Percentiles rank a stretch among this genome's conserved stretches.
phyloP scores from a whole-genome alignment of 345 rosid genomes.

The Isatis tinctoria region DNA sequence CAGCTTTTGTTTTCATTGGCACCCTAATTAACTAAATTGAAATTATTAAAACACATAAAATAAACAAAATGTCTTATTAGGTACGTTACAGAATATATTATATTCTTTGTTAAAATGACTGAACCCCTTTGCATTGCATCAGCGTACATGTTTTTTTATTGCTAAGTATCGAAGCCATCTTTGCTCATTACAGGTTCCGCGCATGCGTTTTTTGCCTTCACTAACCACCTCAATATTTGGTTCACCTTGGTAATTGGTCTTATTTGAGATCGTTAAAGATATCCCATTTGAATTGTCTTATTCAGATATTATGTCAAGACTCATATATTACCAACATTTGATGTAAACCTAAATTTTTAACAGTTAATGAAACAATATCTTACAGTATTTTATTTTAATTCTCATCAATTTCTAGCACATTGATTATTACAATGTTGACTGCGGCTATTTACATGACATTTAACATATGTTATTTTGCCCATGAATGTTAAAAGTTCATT shows the following conservation, averaged over 20 bases:
- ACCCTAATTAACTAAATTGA: not conserved
- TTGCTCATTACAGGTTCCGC: not conserved
- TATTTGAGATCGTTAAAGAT: too few relatives aligned
- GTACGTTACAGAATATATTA: not conserved
- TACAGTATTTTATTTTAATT: too few relatives aligned
- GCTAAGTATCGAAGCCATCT: not conserved
- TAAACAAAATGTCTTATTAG: not conserved
- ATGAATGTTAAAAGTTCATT: not conserved
- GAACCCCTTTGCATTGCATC: constrained; percentile 10
- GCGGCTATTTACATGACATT: not conserved
- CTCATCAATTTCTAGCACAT: not conserved
- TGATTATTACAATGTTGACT: not conserved
- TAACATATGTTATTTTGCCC: not conserved
- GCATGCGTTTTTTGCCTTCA: constrained; percentile 14
- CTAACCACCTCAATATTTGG: constrained; percentile 8
- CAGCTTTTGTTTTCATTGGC: constrained; percentile 5
- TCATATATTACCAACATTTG: too few relatives aligned
- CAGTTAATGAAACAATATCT: too few relatives aligned
- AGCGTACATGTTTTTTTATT: not conserved
- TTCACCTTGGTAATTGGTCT: not conserved
- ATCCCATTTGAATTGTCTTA: too few relatives aligned
- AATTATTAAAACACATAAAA: not conserved
- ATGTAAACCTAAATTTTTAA: too few relatives aligned
- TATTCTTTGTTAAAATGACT: not conserved
- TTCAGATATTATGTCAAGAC: too few relatives aligned